Conservation (phyloP, 2,329 filamentous ascomycete species). For the Neonectria faginata region DNA sequence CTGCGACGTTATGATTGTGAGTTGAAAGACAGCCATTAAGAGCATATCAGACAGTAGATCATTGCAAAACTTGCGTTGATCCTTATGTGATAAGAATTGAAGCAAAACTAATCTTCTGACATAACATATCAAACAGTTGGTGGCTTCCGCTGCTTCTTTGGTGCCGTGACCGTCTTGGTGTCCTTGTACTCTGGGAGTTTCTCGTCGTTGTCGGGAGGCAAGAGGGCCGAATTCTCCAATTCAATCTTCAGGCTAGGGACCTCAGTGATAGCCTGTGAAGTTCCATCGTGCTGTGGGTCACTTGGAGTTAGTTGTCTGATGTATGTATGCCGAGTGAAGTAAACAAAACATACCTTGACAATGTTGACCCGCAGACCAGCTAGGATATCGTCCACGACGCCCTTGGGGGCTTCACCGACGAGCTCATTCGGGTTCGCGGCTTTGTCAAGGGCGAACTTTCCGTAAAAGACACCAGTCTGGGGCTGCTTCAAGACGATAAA, state of each 20-base stretch:
- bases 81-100: constrained; percentile 12
- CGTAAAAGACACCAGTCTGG: constrained; percentile 46
- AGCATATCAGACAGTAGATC: too few relatives aligned
- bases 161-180: background rate
- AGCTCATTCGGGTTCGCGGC: constrained; percentile 72
- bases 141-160: background rate
- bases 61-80: background rate
- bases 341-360: constrained; percentile 43
- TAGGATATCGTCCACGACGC: constrained; percentile 43
- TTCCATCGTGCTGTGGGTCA: constrained; percentile 48
- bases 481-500: constrained; percentile 54
- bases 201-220: constrained; percentile 10
- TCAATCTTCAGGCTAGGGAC: constrained; percentile 53
- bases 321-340: background rate
- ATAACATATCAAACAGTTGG: background rate
- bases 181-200: background rate
- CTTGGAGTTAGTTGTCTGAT: background rate
- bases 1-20: background rate
- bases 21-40: too few relatives aligned
- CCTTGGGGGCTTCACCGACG: constrained; percentile 46
- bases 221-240: constrained; percentile 48
- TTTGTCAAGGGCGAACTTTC: constrained; percentile 60
- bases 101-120: background rate
- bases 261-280: constrained; percentile 32
- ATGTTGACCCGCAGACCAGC: constrained; percentile 50